phyloP scores from a whole-genome alignment of 306 rosid species.

The Fragaria nilgerrensis region DNA sequence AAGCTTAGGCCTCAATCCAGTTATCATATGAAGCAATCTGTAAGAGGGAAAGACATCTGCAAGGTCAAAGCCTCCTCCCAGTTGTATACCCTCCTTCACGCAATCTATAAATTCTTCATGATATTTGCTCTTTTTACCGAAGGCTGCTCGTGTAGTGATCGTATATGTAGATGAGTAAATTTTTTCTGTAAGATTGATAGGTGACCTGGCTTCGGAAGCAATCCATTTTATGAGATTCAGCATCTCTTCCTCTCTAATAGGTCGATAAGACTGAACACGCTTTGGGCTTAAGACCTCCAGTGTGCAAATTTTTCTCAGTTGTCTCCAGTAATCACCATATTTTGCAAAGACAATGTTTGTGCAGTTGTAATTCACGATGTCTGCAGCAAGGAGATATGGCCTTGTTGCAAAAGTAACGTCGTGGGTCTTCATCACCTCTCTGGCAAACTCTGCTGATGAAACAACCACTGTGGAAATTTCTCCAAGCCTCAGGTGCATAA shows the following conservation, averaged over 20 bases:
- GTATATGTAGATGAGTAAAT: conserved; percentile 8
- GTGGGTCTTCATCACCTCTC: conserved; percentile 42
- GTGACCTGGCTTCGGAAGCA: conserved; percentile 8
- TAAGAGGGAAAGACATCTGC: conserved; percentile 41
- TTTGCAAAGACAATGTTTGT: conserved; percentile 36
- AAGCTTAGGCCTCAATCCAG: conserved; percentile 22
- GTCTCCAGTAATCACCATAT: conserved; percentile 51
- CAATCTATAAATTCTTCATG: conserved; percentile 17
- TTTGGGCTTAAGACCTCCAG: conserved; percentile 40
- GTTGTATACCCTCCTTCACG: not conserved
- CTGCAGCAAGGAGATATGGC: conserved; percentile 25
- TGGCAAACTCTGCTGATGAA: conserved; percentile 45
- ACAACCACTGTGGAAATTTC: conserved; percentile 36
- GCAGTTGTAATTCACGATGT: conserved; percentile 17
- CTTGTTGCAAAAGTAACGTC: conserved; percentile 38
- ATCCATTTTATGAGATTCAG: conserved; percentile 30
- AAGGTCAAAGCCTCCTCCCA: conserved; percentile 30
- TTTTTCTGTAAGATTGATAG: conserved; percentile 26
- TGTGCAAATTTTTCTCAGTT: conserved; percentile 41
- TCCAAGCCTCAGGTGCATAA: conserved; percentile 47
- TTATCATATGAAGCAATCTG: conserved; percentile 16
- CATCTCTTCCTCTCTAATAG: conserved; percentile 47
- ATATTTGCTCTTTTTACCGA: conserved; percentile 28
- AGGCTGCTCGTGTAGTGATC: conserved; percentile 32
- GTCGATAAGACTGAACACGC: conserved; percentile 40